Evolutionary conservation across 441 rosid genomes (phyloP).

Genomic region (Populus hybrid): DNA sequence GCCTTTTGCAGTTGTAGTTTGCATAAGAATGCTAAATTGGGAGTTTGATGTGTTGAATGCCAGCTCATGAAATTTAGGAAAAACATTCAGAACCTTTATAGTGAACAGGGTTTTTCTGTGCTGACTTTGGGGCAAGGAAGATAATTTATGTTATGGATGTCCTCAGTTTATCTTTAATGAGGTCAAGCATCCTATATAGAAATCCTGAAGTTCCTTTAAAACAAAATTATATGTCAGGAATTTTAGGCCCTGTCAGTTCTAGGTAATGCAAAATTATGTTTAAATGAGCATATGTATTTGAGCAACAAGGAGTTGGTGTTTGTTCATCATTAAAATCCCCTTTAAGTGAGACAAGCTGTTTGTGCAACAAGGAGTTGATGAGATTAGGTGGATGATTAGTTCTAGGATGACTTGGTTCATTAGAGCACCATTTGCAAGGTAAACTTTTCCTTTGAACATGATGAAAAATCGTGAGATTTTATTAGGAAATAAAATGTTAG

Average conservation of each 20-base stretch:
- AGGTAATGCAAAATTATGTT: not conserved
- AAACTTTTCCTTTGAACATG: not conserved
- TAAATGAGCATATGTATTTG: not conserved
- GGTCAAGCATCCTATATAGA: not conserved
- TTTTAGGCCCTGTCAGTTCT: not conserved
- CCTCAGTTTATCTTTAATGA: not conserved
- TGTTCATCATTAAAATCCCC: not conserved
- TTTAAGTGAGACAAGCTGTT: not conserved
- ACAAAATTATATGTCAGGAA: not conserved
- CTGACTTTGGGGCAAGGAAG: not conserved
- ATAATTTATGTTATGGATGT: not conserved
- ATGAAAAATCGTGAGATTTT: not conserved
- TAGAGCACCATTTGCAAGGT: not conserved
- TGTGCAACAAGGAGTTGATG: not conserved
- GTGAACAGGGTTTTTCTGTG: not conserved
- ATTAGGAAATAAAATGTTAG: not conserved
- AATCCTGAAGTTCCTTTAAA: not conserved
- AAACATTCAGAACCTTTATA: not conserved
- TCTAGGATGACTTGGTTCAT: not conserved
- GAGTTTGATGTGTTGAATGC: no score
- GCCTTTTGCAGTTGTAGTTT: no score
- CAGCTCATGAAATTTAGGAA: not conserved
- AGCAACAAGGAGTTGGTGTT: no score
- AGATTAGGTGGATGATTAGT: not conserved
- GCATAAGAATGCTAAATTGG: no score